phyloP scores from a whole-genome alignment of 83 land plant genomes.

The Picea abies region DNA sequence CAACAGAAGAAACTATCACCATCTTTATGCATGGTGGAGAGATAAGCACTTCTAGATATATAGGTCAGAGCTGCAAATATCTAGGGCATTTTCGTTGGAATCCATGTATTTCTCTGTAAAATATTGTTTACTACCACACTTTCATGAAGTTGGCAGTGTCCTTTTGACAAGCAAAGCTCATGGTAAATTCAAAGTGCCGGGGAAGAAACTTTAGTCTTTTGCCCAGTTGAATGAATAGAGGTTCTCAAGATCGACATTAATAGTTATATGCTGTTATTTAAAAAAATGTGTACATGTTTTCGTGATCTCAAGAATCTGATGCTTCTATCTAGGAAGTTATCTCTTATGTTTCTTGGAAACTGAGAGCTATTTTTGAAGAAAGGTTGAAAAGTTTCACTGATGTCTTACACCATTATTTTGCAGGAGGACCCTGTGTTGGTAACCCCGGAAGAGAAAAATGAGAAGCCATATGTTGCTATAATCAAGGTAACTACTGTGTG shows the following conservation, averaged over 20 bases:
- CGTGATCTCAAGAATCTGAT: not conserved
- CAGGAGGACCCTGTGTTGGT: constrained; percentile 94
- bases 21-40: too few species aligned
- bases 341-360: not conserved
- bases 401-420: constrained; percentile 11
- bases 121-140: too few species aligned
- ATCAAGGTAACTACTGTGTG: constrained; percentile 59
- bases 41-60: too few species aligned
- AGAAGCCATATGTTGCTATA: constrained; percentile 97
- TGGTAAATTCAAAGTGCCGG: too few species aligned
- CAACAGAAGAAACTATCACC: too few species aligned
- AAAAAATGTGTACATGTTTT: not conserved
- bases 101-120: too few species aligned
- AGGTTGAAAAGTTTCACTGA: not conserved
- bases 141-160: too few species aligned
- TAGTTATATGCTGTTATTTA: not conserved
- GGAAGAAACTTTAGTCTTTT: too few species aligned
- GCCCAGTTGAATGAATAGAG: not conserved
- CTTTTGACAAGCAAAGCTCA: too few species aligned
- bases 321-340: not conserved
- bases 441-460: constrained; percentile 63
- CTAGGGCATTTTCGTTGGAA: too few species aligned
- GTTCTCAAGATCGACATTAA: not conserved
- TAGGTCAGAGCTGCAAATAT: too few species aligned
- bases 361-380: not conserved